A percentile compares a stretch with the other conserved stretches of the same genome.
phyloP scores from a whole-genome alignment of 192 early-diverging fungal genomes.

The Podila epigama region DNA sequence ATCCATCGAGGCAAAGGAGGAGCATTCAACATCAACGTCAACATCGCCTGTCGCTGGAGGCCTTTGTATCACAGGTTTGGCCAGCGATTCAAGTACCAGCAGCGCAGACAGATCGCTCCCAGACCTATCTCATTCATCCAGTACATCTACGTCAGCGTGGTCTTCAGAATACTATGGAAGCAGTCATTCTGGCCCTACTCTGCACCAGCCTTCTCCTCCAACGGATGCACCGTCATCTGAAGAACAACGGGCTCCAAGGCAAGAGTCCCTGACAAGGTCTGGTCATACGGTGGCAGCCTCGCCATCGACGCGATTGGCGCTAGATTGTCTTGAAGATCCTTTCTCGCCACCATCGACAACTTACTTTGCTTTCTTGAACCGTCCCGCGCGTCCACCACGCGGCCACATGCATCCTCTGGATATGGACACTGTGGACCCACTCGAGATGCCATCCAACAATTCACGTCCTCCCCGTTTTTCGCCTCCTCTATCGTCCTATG shows the following conservation, averaged over 20 bases:
- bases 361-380: constrained; percentile 41
- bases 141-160: constrained; percentile 19
- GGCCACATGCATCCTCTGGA: constrained; percentile 33
- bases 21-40: too few species aligned
- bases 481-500: background rate
- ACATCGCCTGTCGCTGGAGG: background rate
- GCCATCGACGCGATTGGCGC: background rate
- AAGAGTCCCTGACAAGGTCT: background rate
- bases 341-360: constrained; percentile 44
- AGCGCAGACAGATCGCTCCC: background rate
- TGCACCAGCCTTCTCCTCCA: background rate
- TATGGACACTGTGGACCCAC: constrained; percentile 34
- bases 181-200: background rate
- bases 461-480: background rate
- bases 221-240: background rate
- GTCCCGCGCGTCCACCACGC: constrained; percentile 13
- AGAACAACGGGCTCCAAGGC: background rate
- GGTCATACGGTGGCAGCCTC: background rate
- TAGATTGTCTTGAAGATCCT: constrained; percentile 20
- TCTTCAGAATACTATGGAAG: constrained; percentile 39
- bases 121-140: constrained; percentile 20
- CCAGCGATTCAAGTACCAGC: constrained; percentile 2
- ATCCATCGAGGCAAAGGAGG: constrained; percentile 22
- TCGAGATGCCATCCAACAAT: constrained; percentile 5
- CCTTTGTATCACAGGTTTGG: constrained; percentile 19